These are phyloP conservation scores for Chlamydomonas incerta DNA, from an alignment of 139 green algal species.

Conservation along the genomic window DNA sequence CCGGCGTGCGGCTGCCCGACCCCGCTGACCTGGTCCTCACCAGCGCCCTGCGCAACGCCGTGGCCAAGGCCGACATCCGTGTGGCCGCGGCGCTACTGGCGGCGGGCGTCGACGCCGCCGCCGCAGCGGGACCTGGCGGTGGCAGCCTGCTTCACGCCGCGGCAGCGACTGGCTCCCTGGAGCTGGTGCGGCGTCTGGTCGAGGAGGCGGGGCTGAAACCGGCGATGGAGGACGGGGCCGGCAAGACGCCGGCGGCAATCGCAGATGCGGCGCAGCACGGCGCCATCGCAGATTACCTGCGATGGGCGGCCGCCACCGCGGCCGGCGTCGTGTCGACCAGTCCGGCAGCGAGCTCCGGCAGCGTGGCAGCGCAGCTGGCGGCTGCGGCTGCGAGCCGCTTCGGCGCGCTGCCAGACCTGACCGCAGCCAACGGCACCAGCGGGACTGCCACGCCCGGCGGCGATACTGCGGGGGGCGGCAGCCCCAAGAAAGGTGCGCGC, in stretches of 20 bases:
- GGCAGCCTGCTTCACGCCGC: conserved; percentile 2
- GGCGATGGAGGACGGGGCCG: background rate
- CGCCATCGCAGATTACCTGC: conserved; percentile 4
- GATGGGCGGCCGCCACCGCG: background rate
- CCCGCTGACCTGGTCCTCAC: background rate
- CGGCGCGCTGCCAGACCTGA: background rate
- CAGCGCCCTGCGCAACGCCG: background rate
- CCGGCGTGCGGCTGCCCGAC: conserved; percentile 5
- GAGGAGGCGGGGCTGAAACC: conserved; percentile 11
- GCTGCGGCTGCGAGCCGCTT: background rate
- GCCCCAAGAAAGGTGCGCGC: no score
- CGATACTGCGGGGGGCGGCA: no score
- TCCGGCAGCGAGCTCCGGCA: background rate
- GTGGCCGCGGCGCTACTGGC: conserved; percentile 29
- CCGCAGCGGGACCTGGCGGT: background rate
- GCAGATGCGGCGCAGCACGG: background rate
- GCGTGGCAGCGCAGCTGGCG: background rate
- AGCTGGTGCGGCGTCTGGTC: conserved; percentile 23
- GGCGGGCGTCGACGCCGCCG: background rate
- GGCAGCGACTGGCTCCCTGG: background rate
- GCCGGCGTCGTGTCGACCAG: background rate
- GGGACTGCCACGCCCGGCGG: no score
- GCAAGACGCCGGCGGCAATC: background rate
- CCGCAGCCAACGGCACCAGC: background rate
- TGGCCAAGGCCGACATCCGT: background rate